Conservation (phyloP, 78 protist species). For the Tieghemostelium lacteum region DNA sequence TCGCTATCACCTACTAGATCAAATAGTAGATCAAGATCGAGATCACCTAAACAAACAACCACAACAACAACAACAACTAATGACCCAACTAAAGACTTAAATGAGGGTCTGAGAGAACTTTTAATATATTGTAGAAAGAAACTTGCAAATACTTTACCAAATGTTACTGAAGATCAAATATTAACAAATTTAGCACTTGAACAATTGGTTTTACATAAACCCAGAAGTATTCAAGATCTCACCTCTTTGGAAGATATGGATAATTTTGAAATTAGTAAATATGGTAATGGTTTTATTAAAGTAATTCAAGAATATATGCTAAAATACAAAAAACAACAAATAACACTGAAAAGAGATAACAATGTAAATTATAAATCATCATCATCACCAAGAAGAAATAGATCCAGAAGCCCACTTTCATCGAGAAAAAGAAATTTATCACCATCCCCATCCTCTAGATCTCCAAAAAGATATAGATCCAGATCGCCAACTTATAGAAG, state of each 20-base stretch:
- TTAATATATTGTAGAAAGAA: neutral
- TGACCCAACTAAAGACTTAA: too few species aligned
- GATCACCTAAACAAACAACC: too few species aligned
- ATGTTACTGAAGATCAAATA: neutral
- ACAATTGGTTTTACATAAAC: neutral
- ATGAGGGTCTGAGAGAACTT: neutral
- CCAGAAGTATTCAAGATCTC: neutral
- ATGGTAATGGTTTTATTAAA: neutral
- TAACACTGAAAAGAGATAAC: conserved; percentile 2
- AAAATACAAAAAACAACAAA: neutral
- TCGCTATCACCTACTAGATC: neutral
- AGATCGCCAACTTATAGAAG: neutral
- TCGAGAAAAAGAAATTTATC: neutral
- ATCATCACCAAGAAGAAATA: neutral
- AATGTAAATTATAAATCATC: too few species aligned
- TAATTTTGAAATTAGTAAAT: too few species aligned
- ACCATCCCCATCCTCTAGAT: neutral
- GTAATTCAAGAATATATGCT: neutral
- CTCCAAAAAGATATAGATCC: neutral
- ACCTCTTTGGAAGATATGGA: neutral
- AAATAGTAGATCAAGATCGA: too few species aligned
- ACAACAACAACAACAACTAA: too few species aligned
- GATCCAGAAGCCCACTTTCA: neutral
- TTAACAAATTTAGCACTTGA: too few species aligned
- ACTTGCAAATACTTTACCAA: neutral